Conservation (phyloP, 805 yeast genomes). For the Zygotorulaspora florentina region DNA sequence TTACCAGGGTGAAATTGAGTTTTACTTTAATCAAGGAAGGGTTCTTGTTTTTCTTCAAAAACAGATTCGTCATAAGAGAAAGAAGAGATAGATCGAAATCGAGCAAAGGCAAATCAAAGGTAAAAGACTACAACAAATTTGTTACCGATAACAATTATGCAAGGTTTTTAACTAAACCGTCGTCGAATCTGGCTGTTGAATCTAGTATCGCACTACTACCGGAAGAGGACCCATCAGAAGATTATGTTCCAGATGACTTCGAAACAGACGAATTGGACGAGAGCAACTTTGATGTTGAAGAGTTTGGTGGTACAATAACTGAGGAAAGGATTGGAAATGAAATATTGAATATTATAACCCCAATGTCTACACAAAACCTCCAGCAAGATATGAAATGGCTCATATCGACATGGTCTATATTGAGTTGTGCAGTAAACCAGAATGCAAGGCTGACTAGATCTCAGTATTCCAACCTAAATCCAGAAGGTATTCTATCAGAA, state of each 20-base stretch:
- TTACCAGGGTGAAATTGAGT: constrained; percentile 9
- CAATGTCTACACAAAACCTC: constrained; percentile 7
- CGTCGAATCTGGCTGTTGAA: constrained; percentile 14
- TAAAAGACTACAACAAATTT: constrained; percentile 19
- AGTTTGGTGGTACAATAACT: constrained; percentile 2
- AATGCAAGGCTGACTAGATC: constrained; percentile 36
- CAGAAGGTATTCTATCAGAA: constrained; percentile 31
- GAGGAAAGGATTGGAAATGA: constrained; percentile 6
- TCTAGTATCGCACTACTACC: constrained; percentile 35
- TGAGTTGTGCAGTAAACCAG: constrained; percentile 22
- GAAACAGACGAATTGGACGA: constrained; percentile 29
- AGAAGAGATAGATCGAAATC: neutral
- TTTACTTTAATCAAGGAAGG: constrained; percentile 5
- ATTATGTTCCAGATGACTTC: constrained; percentile 26
- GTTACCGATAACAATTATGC: constrained; percentile 29
- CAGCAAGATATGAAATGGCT: constrained; percentile 24
- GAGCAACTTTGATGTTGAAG: constrained; percentile 20
- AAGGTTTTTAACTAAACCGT: constrained; percentile 17
- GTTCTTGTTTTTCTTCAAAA: constrained; percentile 8
- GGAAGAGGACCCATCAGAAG: constrained; percentile 39
- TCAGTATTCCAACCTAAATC: constrained; percentile 30
- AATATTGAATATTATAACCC: constrained; percentile 3
- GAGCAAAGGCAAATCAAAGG: neutral
- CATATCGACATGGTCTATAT: constrained; percentile 30
- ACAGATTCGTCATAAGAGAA: constrained; percentile 4